Base-by-base conservation (phyloP, 148 eudicot species). In the Polygonum maritimum region DNA sequence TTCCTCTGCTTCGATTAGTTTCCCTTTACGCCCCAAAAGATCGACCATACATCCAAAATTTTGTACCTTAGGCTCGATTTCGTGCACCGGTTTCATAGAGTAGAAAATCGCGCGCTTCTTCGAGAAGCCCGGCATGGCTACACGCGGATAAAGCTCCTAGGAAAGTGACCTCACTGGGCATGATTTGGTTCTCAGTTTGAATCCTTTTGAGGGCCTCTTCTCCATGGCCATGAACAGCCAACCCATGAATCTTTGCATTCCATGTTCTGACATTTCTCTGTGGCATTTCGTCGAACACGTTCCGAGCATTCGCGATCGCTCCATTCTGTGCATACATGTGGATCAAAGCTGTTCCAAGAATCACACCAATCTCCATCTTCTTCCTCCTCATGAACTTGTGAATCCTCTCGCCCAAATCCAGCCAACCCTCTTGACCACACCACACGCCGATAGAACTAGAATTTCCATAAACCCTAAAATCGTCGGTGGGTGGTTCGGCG, bases 31-130 rank as follows among this genome's bases (percentile, higher is more conserved):
- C 39, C 96, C 96, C 3, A 93, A 82, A 69, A 91, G 84, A 79
- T 91, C 92, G 79, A 88, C 94, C 91, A 94, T 86, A 81, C 97
- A 91, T 4, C 98, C 86, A 71, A 87, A 91, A 71, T 94, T 97
- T 83, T 91, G 87, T 51, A 91, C 76, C 71, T 78, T 86, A 8
- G 94, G 97, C 75, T 87, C 87, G 69, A 91, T 76, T 5, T 76
- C 78, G 78, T 91, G 84, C 12, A 83, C 67, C 36, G 40, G 65
- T 74, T 73, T 82, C 92, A 93, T 91, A 0, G 87, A 88, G 49
- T 78, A 22, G 58, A 93, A 89, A 57, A 85, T 81, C 78, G 73
- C 49, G 0, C 74, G 80, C 98, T 79, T 80, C 82, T 79, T 87
- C 90, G 31, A 88, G 76, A 19, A 86, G 81, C 36, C 98, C 97